Evolutionary conservation across 208 protist genomes (phyloP), one percentile per base, ranked within the genome.

Genomic region (Acanthamoeba divionensis): DNA sequence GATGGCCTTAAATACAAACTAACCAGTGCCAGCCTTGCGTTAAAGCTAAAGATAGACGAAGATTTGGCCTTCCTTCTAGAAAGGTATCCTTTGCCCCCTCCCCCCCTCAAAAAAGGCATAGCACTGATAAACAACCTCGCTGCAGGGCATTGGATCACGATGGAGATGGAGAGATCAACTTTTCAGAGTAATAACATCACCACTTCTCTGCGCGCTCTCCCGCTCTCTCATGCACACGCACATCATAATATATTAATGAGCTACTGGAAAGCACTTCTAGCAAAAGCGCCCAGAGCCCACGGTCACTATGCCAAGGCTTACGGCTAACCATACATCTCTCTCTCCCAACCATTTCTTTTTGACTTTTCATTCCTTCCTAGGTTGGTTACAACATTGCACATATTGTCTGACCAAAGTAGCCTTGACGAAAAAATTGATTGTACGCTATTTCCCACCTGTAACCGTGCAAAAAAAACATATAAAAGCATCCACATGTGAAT

Each of bases 401-500:
- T 80, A 8, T 26, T 80, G 2, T 48, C 44, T 31, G 69, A 80
- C 69, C 45, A 80, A 24, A 55, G 44, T 33, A 26, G n/a, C 8
- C 69, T 45, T 12, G 69, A 80, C 12, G 69, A 80, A n/a, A 80
- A 80, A 24, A 80, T 80, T 26, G 69, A 80, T 26, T 80, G 69
- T 80, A 80, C 7, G 36, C 4, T 21, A 21, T 80, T 33, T 10
- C n/a, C 8, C 44, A 29, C 31, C 4, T 26, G 4, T 12, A 18
- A 7, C 57, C 31, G 18, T 55, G 50, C 9, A 13, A 65, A n/a
- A 4, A 4, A n/a, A n/a, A 9, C 57, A 65, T 65, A 31, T n/a
- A 12, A n/a, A n/a, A n/a, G n/a, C 18, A 67, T 67, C 18, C 6
- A 10, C 60, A 31, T n/a, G 7, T 31, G 10, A 9, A 31, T 31